Percentiles rank a stretch among this genome's conserved stretches.
These are phyloP conservation scores for Hymenoscyphus infarciens DNA, from an alignment of 2,329 filamentous ascomycete species.

Conservation along the genomic window DNA sequence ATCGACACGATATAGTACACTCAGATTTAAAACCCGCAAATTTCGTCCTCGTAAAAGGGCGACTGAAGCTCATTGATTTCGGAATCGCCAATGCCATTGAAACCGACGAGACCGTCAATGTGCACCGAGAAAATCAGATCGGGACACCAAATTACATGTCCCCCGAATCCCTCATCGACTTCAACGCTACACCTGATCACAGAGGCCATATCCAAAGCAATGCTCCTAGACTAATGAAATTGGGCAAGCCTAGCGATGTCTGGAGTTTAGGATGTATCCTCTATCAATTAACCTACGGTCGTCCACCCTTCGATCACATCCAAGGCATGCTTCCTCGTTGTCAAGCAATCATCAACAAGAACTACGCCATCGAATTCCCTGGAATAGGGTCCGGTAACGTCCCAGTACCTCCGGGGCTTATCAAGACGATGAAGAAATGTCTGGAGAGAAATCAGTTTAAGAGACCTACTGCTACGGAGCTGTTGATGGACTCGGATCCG, in stretches of 20 bases:
- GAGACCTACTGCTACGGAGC: constrained; percentile 60
- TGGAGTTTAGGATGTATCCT: constrained; percentile 96
- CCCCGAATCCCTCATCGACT: constrained; percentile 87
- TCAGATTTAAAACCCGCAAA: constrained; percentile 97
- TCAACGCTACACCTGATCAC: constrained; percentile 53
- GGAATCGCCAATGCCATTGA: constrained; percentile 97
- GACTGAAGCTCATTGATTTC: constrained; percentile 95
- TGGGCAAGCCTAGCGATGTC: constrained; percentile 92
- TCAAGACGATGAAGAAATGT: constrained; percentile 61
- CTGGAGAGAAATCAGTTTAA: constrained; percentile 59
- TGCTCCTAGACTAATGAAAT: constrained; percentile 77
- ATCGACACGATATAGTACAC: constrained; percentile 88
- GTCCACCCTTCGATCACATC: constrained; percentile 92
- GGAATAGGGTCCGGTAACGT: constrained; percentile 64
- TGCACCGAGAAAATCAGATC: constrained; percentile 91
- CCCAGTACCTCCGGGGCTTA: constrained; percentile 54
- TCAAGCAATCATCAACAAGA: constrained; percentile 79
- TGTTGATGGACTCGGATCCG: constrained; percentile 56
- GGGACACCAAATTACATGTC: constrained; percentile 99
- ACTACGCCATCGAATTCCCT: constrained; percentile 69
- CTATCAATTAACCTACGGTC: constrained; percentile 97
- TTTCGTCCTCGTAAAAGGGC: constrained; percentile 87
- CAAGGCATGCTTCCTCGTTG: constrained; percentile 81
- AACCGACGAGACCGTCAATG: constrained; percentile 92
- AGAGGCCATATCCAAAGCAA: constrained; percentile 37